phyloP scores from a whole-genome alignment of 768 basidiomycete species.

The Lactarius akahatsu region DNA sequence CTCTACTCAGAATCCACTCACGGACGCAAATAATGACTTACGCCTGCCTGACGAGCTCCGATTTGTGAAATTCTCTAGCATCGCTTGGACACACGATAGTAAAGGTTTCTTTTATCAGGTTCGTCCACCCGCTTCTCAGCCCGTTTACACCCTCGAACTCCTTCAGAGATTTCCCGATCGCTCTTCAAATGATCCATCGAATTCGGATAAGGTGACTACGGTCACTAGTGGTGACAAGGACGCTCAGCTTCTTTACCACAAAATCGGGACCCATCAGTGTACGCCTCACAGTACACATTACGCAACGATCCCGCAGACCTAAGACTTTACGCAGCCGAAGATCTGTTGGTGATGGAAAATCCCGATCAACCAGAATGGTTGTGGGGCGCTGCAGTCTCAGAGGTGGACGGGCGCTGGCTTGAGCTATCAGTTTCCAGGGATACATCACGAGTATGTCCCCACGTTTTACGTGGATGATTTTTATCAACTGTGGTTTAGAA shows the following conservation, averaged over 20 bases:
- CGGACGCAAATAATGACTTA: conserved; percentile 44
- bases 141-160: not conserved
- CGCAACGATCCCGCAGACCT: not conserved
- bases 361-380: conserved; percentile 63
- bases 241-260: conserved; percentile 77
- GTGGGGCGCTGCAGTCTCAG: conserved; percentile 55
- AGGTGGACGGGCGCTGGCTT: conserved; percentile 64
- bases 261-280: conserved; percentile 69
- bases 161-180: conserved; percentile 56
- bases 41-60: conserved; percentile 65
- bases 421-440: conserved; percentile 56
- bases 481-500: conserved; percentile 43
- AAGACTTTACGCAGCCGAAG: conserved; percentile 49
- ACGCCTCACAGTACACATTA: conserved; percentile 30
- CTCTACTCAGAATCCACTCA: conserved; percentile 57
- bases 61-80: conserved; percentile 72
- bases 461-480: not conserved
- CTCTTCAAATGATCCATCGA: conserved; percentile 44
- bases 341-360: conserved; percentile 66
- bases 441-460: conserved; percentile 52
- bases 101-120: conserved; percentile 86
- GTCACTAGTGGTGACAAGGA: conserved; percentile 62
- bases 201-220: conserved; percentile 54
- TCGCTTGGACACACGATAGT: conserved; percentile 75
- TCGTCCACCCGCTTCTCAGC: conserved; percentile 19